phyloP scores from a whole-genome alignment of 2,329 filamentous ascomycete genomes.

The Penicillium sp. region DNA sequence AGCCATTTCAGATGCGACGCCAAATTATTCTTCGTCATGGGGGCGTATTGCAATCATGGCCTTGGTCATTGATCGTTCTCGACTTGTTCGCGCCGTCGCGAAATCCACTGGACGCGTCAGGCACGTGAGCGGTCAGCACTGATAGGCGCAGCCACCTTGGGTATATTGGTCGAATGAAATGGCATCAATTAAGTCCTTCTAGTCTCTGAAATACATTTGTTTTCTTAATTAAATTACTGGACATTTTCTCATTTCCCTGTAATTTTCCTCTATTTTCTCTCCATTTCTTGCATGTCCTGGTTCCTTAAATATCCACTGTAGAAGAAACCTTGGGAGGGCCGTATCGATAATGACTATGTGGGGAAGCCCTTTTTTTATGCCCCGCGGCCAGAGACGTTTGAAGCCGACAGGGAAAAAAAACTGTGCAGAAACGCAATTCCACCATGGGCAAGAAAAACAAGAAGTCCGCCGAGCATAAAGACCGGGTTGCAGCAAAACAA shows the following conservation, averaged over 20 bases:
- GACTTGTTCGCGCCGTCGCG: conserved; percentile 16
- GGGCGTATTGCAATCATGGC: conserved; percentile 38
- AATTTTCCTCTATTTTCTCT: too few species aligned
- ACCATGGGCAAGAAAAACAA: conserved; percentile 60
- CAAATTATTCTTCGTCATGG: conserved; percentile 56
- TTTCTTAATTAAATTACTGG: too few species aligned
- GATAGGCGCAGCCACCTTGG: conserved; percentile 1
- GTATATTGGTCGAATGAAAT: neutral
- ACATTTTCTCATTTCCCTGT: too few species aligned
- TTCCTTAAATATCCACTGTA: too few species aligned
- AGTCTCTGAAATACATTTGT: too few species aligned
- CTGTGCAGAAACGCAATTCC: conserved; percentile 8
- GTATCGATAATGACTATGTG: conserved; percentile 16
- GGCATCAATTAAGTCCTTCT: neutral
- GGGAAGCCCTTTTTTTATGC: conserved; percentile 28
- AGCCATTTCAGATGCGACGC: conserved; percentile 53
- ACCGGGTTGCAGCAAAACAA: conserved; percentile 71
- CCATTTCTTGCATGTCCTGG: too few species aligned
- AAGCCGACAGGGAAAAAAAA: conserved; percentile 12
- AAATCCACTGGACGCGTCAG: conserved; percentile 24
- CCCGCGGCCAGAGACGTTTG: conserved; percentile 20
- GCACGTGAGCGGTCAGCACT: conserved; percentile 31
- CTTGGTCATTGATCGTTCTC: conserved; percentile 16
- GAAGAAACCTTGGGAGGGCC: neutral
- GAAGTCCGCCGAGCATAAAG: conserved; percentile 61